A percentile compares a stretch with the other conserved stretches of the same genome.
Evolutionary conservation across 441 rosid genomes (phyloP).

Genomic region (Pelargonium myrrhifolium): DNA sequence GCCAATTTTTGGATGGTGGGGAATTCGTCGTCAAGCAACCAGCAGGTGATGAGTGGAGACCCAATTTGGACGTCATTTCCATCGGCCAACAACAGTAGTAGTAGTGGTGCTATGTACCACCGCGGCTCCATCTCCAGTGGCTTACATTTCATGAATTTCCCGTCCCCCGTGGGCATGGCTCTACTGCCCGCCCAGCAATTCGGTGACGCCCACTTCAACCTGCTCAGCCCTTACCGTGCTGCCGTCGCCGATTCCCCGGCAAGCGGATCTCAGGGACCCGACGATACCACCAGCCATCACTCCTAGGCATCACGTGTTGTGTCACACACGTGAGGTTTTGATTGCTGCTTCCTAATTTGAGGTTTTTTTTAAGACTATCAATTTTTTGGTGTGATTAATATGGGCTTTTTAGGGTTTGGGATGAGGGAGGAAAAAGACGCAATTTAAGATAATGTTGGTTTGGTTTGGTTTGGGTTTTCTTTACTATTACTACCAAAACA

Average conservation of each 20-base stretch:
- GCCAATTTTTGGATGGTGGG: constrained; percentile 62
- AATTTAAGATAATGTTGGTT: constrained; percentile 8
- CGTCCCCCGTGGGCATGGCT: constrained; percentile 59
- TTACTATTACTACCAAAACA: no score
- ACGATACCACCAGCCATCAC: not conserved
- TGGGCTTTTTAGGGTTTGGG: constrained; percentile 34
- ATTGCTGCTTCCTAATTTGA: not conserved
- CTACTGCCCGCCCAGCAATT: constrained; percentile 49
- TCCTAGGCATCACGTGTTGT: no score
- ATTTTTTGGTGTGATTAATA: constrained; percentile 35
- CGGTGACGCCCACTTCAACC: constrained; percentile 9
- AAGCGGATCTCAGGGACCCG: not conserved
- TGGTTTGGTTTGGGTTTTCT: no score
- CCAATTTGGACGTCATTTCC: constrained; percentile 68
- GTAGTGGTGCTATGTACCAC: no score
- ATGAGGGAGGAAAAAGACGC: constrained; percentile 18
- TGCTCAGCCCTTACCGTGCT: not conserved
- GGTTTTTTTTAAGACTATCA: not conserved
- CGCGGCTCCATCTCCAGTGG: constrained; percentile 51
- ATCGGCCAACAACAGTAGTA: constrained; percentile 40
- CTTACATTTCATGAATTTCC: constrained; percentile 71
- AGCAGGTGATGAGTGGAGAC: constrained; percentile 54
- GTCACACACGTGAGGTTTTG: constrained; percentile 2
- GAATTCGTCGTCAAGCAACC: constrained; percentile 40
- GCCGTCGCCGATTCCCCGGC: not conserved